Evolutionary conservation across 768 basidiomycete genomes (phyloP), one percentile per base, ranked within the genome.

Genomic region (Boletus reticulatus): DNA sequence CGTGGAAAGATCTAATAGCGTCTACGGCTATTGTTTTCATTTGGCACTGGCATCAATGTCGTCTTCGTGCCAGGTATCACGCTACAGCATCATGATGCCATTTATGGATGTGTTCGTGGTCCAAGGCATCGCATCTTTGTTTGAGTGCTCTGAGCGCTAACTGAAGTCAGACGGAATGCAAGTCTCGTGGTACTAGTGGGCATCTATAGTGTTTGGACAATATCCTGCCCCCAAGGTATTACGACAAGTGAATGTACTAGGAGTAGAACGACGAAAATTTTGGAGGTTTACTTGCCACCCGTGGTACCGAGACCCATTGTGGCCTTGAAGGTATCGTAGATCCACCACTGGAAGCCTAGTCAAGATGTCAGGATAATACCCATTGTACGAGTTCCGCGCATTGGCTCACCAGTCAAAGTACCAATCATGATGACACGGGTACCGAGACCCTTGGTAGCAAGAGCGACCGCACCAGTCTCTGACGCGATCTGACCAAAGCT

Each of bases 341-440:
- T 92, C 89, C 91, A 92, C 90, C 89, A 92, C 80, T 92, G 88
- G 88, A 90, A 90, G 67, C 89, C 92, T 77, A 75, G 38, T 17
- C 38, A 6, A 24, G 8, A 38, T 3, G 19, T 22, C 2, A 36
- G 6, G 4, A 36, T 6, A 6, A 36, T 6, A 14, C 14, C 11
- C 34, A 36, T 36, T 36, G 34, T 36, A 36, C 34, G 34, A 36
- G 13, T 36, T 4, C 34, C 34, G 29, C 29, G 29, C 29, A 29
- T 29, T 29, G 8, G 58, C 75, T 65, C 54, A 75, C 76, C 77
- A 52, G 78, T 79, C 60, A 80, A 61, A 29, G 78, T 80, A 67
- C 84, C 86, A 64, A 93, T 92, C 91, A 92, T 92, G 72, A 92
- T 62, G 55, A 94, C 87, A 79, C 90, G 81, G 34, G 90, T 91